Evolutionary conservation across 352 stramenopile species (phyloP).

Genomic region (Globisporangium polare): DNA sequence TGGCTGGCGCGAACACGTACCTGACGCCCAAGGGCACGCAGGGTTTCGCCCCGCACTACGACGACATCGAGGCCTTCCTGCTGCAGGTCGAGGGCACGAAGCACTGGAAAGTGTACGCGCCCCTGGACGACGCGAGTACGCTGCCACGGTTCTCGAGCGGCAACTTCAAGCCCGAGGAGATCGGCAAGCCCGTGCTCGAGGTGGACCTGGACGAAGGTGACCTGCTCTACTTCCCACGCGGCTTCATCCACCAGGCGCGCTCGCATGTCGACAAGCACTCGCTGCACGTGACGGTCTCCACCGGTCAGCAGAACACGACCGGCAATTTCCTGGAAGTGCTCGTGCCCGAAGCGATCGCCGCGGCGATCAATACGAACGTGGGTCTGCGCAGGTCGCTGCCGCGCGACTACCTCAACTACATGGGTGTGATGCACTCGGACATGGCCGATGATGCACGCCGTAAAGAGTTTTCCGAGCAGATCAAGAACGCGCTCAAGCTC

Average conservation of each 20-base stretch:
- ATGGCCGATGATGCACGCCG: slow-evolving; percentile 38
- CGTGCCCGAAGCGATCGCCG: slow-evolving; percentile 52
- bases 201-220: slow-evolving; percentile 81
- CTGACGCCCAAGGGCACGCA: slow-evolving; percentile 91
- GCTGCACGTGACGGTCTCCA: slow-evolving; percentile 89
- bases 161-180: slow-evolving; percentile 73
- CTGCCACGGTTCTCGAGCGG: slow-evolving; percentile 65
- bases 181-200: slow-evolving; percentile 76
- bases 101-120: slow-evolving; percentile 90
- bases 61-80: slow-evolving; percentile 96
- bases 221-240: slow-evolving; percentile 89
- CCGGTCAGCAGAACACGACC: slow-evolving; percentile 81
- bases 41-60: slow-evolving; percentile 97
- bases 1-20: slow-evolving; percentile 94
- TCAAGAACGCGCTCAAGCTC: slow-evolving; percentile 57
- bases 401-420: slow-evolving; percentile 85
- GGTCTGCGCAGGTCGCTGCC: slow-evolving; percentile 71
- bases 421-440: slow-evolving; percentile 87
- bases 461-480: slow-evolving; percentile 40
- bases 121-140: slow-evolving; percentile 44
- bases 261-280: slow-evolving; percentile 59
- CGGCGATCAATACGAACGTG: slow-evolving; percentile 56
- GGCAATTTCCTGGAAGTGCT: slow-evolving; percentile 72
- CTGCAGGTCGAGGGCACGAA: slow-evolving; percentile 92
- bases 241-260: slow-evolving; percentile 86